Base-by-base conservation (phyloP, 192 early-diverging fungal species). In the Coemansia sp. region DNA sequence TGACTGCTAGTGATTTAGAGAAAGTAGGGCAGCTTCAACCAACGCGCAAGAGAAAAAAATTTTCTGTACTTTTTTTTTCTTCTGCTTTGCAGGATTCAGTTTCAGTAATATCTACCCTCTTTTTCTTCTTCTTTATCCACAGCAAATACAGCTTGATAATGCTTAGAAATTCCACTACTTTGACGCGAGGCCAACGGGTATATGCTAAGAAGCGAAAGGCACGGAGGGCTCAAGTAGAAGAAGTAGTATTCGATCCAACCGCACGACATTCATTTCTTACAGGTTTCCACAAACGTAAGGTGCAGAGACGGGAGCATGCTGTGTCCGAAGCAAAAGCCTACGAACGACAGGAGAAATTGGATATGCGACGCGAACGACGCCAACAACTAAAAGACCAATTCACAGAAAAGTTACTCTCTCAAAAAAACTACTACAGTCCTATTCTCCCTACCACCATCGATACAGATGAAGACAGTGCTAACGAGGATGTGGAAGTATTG, bases 221-320 rank as follows among this genome's bases (percentile, higher is more conserved):
- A n/a, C 71, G 74, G 58, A 71, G 84, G 64, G 85, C 88, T 52
- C 83, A 85, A 31, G 71, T 90, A 5, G 82, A 87, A n/a, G 78
- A 78, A 32, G 69, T 90, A 0, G 78, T 82, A 24, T 90, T 90
- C 61, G 86, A 90, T 61, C 71, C 85, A 0, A 83, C 84, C 25
- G 85, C 78, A 6, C 77, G 88, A 74, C 83, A 87, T 19, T 83
- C 88, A 26, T 92, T 85, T 52, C 72, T 92, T 44, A 92, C 88
- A 4, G 88, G 90, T 22, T 92, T 92, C 67, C 88, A 89, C 64
- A 92, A 92, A 65, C 85, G 90, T 62, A 92, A 92, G 54, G 71
- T 87, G 2, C 84, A 92, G 60, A 82, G 88, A 47, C 85, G 84
- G 50, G 85, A 85, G 32, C 82, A 82, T 10, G 88, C 90, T 3